phyloP scores from a whole-genome alignment of 805 yeast genomes.

The Wickerhamiella occidentalis region DNA sequence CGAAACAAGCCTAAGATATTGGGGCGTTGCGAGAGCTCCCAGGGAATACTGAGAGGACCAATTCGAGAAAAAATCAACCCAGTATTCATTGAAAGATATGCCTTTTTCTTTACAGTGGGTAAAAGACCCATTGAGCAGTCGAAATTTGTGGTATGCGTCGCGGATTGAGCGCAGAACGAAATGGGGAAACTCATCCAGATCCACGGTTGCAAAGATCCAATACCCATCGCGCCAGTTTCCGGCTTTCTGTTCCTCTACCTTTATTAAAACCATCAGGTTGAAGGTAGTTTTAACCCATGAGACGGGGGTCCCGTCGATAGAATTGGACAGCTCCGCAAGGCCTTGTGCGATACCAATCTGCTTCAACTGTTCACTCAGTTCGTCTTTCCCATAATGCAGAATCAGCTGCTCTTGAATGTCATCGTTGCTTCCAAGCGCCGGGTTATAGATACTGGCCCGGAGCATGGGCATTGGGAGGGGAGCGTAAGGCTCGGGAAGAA shows the following conservation, averaged over 20 bases:
- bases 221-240: constrained; percentile 20
- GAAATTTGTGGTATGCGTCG: constrained; percentile 11
- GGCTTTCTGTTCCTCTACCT: constrained; percentile 9
- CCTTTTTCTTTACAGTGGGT: neutral
- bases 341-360: constrained; percentile 22
- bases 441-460: constrained; percentile 19
- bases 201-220: constrained; percentile 18
- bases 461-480: constrained; percentile 6
- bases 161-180: neutral
- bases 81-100: neutral
- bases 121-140: constrained; percentile 7
- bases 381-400: constrained; percentile 11
- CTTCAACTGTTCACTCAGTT: constrained; percentile 9
- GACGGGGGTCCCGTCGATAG: constrained; percentile 17
- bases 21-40: constrained; percentile 5
- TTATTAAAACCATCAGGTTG: constrained; percentile 8
- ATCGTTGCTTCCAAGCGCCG: constrained; percentile 20
- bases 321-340: constrained; percentile 19
- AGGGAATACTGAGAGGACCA: neutral
- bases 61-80: constrained; percentile 9
- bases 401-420: constrained; percentile 19
- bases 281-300: constrained; percentile 10
- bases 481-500: neutral
- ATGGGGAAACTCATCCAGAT: constrained; percentile 10
- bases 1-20: constrained; percentile 17